Evolutionary conservation across 2,329 filamentous ascomycete species (phyloP).

Genomic region (Chaetoscypha palmicola): DNA sequence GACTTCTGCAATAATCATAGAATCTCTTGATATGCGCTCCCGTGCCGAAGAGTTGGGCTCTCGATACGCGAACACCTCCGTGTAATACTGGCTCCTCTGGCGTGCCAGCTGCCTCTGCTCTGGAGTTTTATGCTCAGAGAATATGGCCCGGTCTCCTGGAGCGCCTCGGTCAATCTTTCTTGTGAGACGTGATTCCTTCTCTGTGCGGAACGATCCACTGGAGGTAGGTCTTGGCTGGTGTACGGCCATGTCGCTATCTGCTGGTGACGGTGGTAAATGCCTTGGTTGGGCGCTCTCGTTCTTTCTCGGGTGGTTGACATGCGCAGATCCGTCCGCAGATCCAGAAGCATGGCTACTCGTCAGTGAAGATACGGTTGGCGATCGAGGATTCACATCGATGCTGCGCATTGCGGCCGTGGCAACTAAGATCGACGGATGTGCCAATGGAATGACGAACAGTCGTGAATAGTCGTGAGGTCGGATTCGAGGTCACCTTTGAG

Average conservation of each 20-base stretch:
- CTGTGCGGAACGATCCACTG: slow-evolving; percentile 13
- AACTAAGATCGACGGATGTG: background rate
- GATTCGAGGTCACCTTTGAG: no score
- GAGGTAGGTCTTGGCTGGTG: slow-evolving; percentile 12
- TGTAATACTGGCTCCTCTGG: slow-evolving; percentile 30
- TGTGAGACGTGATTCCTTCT: slow-evolving; percentile 22
- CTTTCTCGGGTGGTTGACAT: no score
- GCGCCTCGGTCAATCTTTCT: slow-evolving; percentile 26
- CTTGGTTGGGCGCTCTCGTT: no score
- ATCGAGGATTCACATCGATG: background rate
- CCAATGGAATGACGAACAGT: no score
- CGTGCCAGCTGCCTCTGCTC: slow-evolving; percentile 25
- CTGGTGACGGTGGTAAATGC: slow-evolving; percentile 25
- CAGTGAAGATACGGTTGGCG: background rate
- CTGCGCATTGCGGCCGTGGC: slow-evolving; percentile 1
- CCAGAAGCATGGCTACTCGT: no score
- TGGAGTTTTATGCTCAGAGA: slow-evolving; percentile 23
- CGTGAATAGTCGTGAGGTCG: no score
- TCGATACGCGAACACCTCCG: slow-evolving; percentile 30
- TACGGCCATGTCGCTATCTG: slow-evolving; percentile 20
- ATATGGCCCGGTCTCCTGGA: slow-evolving; percentile 25
- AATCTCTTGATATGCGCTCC: slow-evolving; percentile 27
- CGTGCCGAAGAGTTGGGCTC: slow-evolving; percentile 25
- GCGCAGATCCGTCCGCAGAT: no score
- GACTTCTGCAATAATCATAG: slow-evolving; percentile 54